These are phyloP conservation scores for Peterozyma xylosa DNA, from an alignment of 805 yeast genomes.

Conservation along the genomic window DNA sequence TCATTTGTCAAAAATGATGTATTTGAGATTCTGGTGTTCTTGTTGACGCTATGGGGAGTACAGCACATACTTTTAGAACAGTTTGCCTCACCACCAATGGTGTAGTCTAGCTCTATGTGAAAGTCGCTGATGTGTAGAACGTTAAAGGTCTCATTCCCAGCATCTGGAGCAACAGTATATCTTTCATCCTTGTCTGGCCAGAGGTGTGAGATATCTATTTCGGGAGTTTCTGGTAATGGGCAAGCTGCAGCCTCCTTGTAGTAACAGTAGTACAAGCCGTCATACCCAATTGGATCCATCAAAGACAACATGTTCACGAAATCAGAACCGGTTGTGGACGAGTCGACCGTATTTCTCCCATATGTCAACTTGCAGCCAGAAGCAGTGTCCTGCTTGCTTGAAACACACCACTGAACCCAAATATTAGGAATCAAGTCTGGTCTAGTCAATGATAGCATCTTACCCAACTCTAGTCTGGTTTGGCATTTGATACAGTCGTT, in stretches of 20 bases:
- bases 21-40: background rate
- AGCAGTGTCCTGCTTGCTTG: conserved; percentile 17
- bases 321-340: conserved; percentile 33
- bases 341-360: conserved; percentile 28
- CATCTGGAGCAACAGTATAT: conserved; percentile 34
- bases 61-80: conserved; percentile 56
- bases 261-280: conserved; percentile 59
- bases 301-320: conserved; percentile 41
- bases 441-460: conserved; percentile 25
- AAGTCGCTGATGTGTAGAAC: conserved; percentile 64
- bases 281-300: conserved; percentile 45
- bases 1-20: too few species aligned
- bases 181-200: conserved; percentile 37
- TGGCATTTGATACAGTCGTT: conserved; percentile 27
- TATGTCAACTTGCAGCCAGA: conserved; percentile 23
- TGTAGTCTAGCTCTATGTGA: conserved; percentile 50
- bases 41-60: conserved; percentile 37
- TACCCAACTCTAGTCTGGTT: conserved; percentile 26
- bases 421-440: conserved; percentile 34
- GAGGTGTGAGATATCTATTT: conserved; percentile 32
- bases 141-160: conserved; percentile 35
- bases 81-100: conserved; percentile 50
- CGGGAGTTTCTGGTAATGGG: conserved; percentile 44
- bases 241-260: conserved; percentile 41
- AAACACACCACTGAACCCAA: conserved; percentile 36